Evolutionary conservation across 441 rosid genomes (phyloP), one percentile per base, ranked within the genome.

Genomic region (Dalechampia spathulata): DNA sequence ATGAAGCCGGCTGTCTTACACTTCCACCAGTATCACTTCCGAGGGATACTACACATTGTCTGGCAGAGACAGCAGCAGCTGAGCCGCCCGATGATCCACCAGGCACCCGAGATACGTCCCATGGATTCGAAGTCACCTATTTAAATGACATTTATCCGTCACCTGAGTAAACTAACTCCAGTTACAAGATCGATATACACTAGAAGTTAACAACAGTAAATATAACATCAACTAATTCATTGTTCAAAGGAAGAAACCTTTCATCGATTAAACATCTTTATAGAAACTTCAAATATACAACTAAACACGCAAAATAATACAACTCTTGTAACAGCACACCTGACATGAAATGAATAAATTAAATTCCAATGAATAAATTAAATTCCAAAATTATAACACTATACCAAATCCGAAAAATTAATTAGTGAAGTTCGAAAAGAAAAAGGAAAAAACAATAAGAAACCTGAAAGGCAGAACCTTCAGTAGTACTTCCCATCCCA

Each of bases 11-110:
- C 72, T 91, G 98, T 52, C 98, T 82, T 51, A 91, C 95, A 65
- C 98, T 91, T 59, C 96, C 96, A 57, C 96, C 98, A 13, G 98
- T 88, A 77, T 91, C 98, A 74, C 98, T 91, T 30, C 98, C 98
- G 62, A 90, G 86, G 1, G 98, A 78, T 27, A 85, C 96, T 44
- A 79, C 76, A 52, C 98, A 86, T 64, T 90, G 96, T 72, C 92
- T 74, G 19, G 96, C 90, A 38, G 96, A 82, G 65, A 91, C 98
- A 52, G 98, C 90, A 15, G 95, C 95, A 41, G 95, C 98, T 4
- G 98, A 90, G 16, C 98, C 96, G 53, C 95, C 92, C 6, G 98
- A 90, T 38, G 98, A 90, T 59, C 96, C 98, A 63, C 92, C 95
- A 1, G 98, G 92, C 25, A 91, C 98, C 26, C 96, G 84, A 36